These are phyloP conservation scores for Sordariomycetes sp. DNA, from an alignment of 2,329 filamentous ascomycete genomes.

Conservation along the genomic window DNA sequence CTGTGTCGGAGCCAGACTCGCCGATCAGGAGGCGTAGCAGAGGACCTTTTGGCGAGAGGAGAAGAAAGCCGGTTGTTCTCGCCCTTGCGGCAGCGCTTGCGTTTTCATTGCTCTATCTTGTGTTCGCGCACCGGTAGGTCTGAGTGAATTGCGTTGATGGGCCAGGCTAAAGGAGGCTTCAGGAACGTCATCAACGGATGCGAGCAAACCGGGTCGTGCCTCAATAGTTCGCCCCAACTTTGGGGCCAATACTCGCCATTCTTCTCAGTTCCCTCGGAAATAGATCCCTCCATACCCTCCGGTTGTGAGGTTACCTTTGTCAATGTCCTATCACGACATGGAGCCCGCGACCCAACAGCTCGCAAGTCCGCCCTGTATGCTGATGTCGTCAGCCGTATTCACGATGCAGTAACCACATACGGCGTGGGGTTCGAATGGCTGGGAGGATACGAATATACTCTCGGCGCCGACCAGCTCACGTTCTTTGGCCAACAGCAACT, in stretches of 20 bases:
- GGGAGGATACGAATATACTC: conserved; percentile 57
- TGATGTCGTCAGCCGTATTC: conserved; percentile 55
- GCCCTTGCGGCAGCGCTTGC: neutral
- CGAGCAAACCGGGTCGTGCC: conserved; percentile 33
- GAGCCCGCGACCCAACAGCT: conserved; percentile 69
- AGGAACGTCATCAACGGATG: too few species aligned
- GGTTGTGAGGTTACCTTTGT: conserved; percentile 72
- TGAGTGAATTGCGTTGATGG: too few species aligned
- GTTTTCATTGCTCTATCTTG: neutral
- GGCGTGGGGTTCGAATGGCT: conserved; percentile 61
- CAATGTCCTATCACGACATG: conserved; percentile 75
- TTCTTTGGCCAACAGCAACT: conserved; percentile 58
- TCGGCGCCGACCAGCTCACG: conserved; percentile 63
- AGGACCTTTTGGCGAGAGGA: neutral
- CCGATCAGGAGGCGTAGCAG: neutral
- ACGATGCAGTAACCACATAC: conserved; percentile 46
- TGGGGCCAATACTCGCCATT: conserved; percentile 90
- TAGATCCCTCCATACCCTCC: conserved; percentile 49
- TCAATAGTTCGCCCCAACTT: conserved; percentile 48
- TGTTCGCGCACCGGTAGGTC: neutral
- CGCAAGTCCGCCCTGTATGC: conserved; percentile 58
- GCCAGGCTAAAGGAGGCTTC: too few species aligned
- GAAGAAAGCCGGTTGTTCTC: neutral
- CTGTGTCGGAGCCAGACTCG: conserved; percentile 11
- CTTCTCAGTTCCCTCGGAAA: conserved; percentile 63